Evolutionary conservation across 2,329 filamentous ascomycete species (phyloP).

Genomic region (Colletotrichum spinosum): DNA sequence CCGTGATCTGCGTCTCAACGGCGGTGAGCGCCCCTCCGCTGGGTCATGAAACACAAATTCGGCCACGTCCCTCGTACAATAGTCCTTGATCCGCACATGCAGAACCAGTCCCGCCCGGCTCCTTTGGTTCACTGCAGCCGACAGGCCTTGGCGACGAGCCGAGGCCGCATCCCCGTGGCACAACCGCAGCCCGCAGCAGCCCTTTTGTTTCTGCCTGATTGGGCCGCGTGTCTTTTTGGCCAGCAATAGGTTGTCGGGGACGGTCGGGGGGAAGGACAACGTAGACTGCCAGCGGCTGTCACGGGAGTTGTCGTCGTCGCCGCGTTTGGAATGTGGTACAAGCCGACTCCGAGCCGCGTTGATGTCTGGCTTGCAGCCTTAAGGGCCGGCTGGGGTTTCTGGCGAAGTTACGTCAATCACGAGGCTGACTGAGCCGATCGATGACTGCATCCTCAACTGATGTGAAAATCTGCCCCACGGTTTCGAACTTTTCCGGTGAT

Average conservation of each 20-base stretch:
- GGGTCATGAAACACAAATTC: conserved; percentile 19
- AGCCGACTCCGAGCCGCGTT: too few species aligned
- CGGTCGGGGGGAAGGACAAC: background rate
- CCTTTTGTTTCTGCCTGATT: conserved; percentile 3
- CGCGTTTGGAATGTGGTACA: too few species aligned
- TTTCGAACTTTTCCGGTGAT: too few species aligned
- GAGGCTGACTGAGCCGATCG: too few species aligned
- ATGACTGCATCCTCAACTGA: too few species aligned
- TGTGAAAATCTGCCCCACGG: too few species aligned
- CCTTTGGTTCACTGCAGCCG: conserved; percentile 5
- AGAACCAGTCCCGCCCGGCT: conserved; percentile 5
- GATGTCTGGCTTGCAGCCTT: too few species aligned
- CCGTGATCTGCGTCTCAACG: background rate
- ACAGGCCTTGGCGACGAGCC: conserved; percentile 3
- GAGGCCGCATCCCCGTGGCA: conserved; percentile 20
- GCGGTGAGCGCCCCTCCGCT: conserved; percentile 12
- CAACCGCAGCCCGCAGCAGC: conserved; percentile 5
- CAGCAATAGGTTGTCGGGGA: background rate
- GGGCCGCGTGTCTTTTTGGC: background rate
- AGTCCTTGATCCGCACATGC: conserved; percentile 5
- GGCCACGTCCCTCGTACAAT: conserved; percentile 6
- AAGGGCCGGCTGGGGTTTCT: too few species aligned
- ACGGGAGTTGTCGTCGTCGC: too few species aligned
- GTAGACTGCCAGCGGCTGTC: too few species aligned
- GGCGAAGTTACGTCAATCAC: too few species aligned